Evolutionary conservation across 805 yeast genomes (phyloP), one percentile per base, ranked within the genome.

Genomic region (Kregervanrija delftensis): DNA sequence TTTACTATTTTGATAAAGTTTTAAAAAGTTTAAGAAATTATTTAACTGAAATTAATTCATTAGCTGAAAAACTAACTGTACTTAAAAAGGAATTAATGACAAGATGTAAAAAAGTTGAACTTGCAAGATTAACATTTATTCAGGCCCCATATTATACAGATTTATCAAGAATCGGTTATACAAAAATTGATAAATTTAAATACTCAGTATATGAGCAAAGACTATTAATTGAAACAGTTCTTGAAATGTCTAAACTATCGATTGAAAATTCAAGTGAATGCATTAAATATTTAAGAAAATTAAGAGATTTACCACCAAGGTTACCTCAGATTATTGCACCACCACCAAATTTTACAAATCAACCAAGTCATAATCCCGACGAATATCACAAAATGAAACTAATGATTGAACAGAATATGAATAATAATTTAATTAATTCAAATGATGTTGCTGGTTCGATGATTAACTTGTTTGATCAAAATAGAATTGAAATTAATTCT

Each of bases 171-270:
- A 22, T 22, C 6, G 28, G 28, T 22, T 22, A 22, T 22, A 22
- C 28, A 6, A 22, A 22, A 22, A 6, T 8, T 22, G 28, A 22
- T 22, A 22, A 22, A 22, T 22, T 22, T 22, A 4, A 22, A 5
- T 22, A 22, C 8, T 5, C 28, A 22, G 8, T 22, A 22, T 6
- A 22, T 4, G 49, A 49, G 35, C 15, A 35, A 11, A 39, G 17
- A 22, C 16, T 48, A 4, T 46, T 50, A 4, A 40, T 45, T 22
- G 44, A 43, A 38, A 17, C 51, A 33, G 30, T 47, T n/a, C 42
- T 40, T 10, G 30, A 34, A 11, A 39, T 50, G 40, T 45, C 15
- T 15, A 46, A 41, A 39, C 37, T 50, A 4, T 34, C 46, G 10
- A 33, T 38, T 12, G 34, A 17, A n/a, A 16, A 36, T 8, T n/a